These are phyloP conservation scores for Piloderma croceum DNA, from an alignment of 768 basidiomycete genomes.

Conservation along the genomic window DNA sequence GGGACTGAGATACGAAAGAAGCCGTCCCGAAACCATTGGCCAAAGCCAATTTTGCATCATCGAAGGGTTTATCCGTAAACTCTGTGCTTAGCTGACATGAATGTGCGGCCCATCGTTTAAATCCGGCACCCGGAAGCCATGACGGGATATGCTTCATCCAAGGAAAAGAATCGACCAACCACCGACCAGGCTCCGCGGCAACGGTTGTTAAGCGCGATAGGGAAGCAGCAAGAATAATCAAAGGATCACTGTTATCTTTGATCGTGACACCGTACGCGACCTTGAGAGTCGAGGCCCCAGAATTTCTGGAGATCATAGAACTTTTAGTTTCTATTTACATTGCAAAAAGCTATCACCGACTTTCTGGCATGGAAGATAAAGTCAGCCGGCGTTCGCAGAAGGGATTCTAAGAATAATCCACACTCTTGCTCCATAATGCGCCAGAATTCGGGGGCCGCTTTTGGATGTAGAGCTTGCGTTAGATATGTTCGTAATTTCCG, in stretches of 20 bases:
- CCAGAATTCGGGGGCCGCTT: no score
- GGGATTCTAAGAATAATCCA: no score
- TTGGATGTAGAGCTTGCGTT: no score
- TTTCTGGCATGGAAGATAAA: no score
- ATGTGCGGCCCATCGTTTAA: conserved; percentile 19
- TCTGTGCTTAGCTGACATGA: conserved; percentile 3
- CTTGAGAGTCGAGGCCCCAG: conserved; percentile 21
- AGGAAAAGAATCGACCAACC: conserved; percentile 27
- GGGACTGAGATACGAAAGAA: no score
- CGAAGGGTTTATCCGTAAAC: conserved; percentile 8
- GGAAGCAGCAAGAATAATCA: conserved; percentile 19
- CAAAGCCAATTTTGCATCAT: conserved; percentile 11
- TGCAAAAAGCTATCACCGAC: no score
- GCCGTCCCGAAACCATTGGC: conserved; percentile 15
- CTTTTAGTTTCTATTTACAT: no score
- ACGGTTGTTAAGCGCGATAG: no score
- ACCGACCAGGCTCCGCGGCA: conserved; percentile 20
- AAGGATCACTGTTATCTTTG: conserved; percentile 17
- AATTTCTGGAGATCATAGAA: conserved; percentile 18
- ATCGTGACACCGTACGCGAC: conserved; percentile 26
- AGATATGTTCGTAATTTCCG: no score
- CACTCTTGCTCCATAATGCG: no score
- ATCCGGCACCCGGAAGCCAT: conserved; percentile 27
- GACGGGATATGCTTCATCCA: conserved; percentile 23
- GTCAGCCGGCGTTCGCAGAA: no score